These are phyloP conservation scores for Colletotrichum liriopes DNA, from an alignment of 2,329 filamentous ascomycete genomes.

Conservation along the genomic window DNA sequence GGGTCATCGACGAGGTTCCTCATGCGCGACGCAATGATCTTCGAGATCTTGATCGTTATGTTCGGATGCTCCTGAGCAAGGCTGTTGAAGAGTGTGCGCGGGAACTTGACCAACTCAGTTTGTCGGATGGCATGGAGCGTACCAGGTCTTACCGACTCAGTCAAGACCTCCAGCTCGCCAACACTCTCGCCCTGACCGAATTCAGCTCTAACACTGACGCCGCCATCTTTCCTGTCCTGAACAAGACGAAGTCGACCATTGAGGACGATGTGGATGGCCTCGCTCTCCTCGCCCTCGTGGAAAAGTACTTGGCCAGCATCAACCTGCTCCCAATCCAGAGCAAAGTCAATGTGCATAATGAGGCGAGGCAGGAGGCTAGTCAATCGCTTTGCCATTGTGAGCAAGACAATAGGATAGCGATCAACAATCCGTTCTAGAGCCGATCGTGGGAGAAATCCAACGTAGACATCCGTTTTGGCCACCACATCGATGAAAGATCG, in stretches of 20 bases:
- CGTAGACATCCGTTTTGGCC: slow-evolving; percentile 98
- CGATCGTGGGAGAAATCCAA: slow-evolving; percentile 90
- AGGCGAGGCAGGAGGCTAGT: slow-evolving; percentile 90
- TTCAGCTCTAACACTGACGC: slow-evolving; percentile 89
- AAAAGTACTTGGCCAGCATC: slow-evolving; percentile 96
- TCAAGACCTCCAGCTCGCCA: slow-evolving; percentile 96
- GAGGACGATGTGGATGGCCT: slow-evolving; percentile 97
- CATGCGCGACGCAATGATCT: slow-evolving; percentile 98
- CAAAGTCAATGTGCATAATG: slow-evolving; percentile 97
- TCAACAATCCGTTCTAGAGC: slow-evolving; percentile 94
- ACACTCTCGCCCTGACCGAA: slow-evolving; percentile 98
- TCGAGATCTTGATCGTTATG: slow-evolving; percentile 99
- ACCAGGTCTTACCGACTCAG: slow-evolving; percentile 90
- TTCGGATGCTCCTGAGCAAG: slow-evolving; percentile 96
- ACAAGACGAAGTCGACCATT: slow-evolving; percentile 92
- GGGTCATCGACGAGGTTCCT: slow-evolving; percentile 88
- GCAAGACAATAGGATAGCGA: slow-evolving; percentile 88
- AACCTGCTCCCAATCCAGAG: slow-evolving; percentile 97
- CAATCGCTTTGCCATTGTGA: slow-evolving; percentile 96
- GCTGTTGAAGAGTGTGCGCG: slow-evolving; percentile 96
- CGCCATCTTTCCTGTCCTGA: slow-evolving; percentile 84
- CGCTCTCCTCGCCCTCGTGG: slow-evolving; percentile 93
- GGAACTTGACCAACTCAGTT: slow-evolving; percentile 96
- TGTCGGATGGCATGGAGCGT: slow-evolving; percentile 97
- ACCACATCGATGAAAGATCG: slow-evolving; percentile 97